These are phyloP conservation scores for Paxillus involutus DNA, from an alignment of 768 basidiomycete genomes.

Conservation along the genomic window DNA sequence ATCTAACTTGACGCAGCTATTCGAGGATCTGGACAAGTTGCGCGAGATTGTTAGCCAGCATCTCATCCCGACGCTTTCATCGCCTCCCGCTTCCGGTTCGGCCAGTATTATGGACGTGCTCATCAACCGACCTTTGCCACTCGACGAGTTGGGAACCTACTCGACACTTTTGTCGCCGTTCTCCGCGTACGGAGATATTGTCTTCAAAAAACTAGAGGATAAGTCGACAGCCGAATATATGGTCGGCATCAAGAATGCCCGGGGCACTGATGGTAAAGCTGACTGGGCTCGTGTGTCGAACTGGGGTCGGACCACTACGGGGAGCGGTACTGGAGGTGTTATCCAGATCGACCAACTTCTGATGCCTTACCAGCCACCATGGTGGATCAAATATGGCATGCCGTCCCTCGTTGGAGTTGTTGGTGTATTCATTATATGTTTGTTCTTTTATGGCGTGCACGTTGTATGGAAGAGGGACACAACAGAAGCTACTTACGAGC, in stretches of 20 bases:
- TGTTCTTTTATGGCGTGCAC: conserved; percentile 73
- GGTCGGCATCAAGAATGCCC: conserved; percentile 72
- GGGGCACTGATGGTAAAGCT: conserved; percentile 58
- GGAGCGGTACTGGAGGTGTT: conserved; percentile 79
- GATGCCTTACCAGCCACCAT: conserved; percentile 81
- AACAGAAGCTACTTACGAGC: conserved; percentile 88
- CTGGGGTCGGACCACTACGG: conserved; percentile 78
- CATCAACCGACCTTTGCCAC: conserved; percentile 69
- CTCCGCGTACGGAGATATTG: conserved; percentile 78
- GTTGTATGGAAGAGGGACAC: conserved; percentile 71
- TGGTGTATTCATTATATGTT: conserved; percentile 60
- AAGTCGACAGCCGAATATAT: conserved; percentile 49
- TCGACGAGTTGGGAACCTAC: conserved; percentile 74
- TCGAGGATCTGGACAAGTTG: conserved; percentile 53
- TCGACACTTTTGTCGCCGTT: conserved; percentile 68
- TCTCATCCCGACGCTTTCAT: conserved; percentile 53
- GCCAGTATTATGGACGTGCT: conserved; percentile 34
- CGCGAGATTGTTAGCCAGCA: conserved; percentile 72
- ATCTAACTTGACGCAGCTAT: conserved; percentile 76
- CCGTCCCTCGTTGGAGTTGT: conserved; percentile 61
- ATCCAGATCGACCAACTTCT: conserved; percentile 84
- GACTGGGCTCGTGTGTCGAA: conserved; percentile 67
- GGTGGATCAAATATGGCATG: conserved; percentile 78
- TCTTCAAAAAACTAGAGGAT: conserved; percentile 58
- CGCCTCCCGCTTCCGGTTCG: conserved; percentile 19